These are phyloP conservation scores for Beta corolliflora DNA, from an alignment of 179 eudicot species.

Conservation along the genomic window DNA sequence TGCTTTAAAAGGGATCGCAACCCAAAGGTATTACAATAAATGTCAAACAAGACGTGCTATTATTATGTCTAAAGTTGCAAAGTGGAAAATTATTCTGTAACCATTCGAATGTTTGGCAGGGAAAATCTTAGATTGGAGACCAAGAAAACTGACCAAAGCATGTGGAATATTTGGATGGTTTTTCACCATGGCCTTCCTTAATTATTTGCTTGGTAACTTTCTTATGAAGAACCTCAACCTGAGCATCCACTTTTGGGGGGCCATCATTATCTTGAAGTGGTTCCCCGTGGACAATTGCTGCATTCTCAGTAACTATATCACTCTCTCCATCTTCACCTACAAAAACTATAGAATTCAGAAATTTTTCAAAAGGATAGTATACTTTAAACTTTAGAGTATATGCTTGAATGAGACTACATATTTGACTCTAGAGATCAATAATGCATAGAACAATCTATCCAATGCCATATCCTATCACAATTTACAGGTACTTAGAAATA, in stretches of 20 bases:
- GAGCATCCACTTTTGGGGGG: slow-evolving; percentile 83
- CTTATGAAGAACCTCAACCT: slow-evolving; percentile 74
- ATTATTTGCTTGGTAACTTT: slow-evolving; percentile 90
- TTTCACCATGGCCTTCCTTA: slow-evolving; percentile 93
- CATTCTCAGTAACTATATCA: slow-evolving; percentile 61
- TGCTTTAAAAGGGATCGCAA: too few relatives aligned
- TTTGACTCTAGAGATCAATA: background rate
- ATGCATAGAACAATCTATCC: background rate
- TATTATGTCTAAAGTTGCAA: background rate
- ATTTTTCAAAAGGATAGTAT: background rate
- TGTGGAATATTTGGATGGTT: slow-evolving; percentile 93
- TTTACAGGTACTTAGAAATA: background rate
- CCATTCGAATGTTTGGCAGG: background rate
- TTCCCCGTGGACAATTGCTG: slow-evolving; percentile 68
- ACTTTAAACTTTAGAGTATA: too few relatives aligned
- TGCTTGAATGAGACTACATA: background rate
- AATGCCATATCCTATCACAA: background rate
- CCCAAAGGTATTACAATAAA: too few relatives aligned
- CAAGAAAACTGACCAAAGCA: slow-evolving; percentile 68
- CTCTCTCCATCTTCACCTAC: slow-evolving; percentile 56
- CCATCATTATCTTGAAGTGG: slow-evolving; percentile 57
- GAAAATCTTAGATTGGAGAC: background rate
- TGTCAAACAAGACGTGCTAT: too few relatives aligned
- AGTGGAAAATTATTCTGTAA: background rate
- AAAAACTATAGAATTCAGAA: background rate